phyloP scores from a whole-genome alignment of 305 asterid genomes.

The Plantago lanceolata region DNA sequence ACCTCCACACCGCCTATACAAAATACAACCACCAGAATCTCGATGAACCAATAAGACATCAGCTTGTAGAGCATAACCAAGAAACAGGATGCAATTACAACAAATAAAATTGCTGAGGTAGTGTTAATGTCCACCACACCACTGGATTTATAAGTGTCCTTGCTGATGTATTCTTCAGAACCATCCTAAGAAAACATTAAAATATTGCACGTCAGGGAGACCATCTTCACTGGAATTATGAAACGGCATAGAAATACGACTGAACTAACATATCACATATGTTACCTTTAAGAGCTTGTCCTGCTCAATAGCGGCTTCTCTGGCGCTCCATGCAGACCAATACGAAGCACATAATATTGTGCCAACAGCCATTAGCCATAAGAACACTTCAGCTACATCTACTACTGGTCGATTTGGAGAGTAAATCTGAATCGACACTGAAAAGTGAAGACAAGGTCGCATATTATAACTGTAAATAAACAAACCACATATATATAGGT shows the following conservation, averaged over 20 bases:
- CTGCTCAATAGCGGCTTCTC: slow-evolving; percentile 79
- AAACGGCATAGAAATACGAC: neutral
- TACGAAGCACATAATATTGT: slow-evolving; percentile 84
- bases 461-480: slow-evolving; percentile 13
- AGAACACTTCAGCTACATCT: slow-evolving; percentile 93
- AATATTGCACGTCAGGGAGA: slow-evolving; percentile 13
- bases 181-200: slow-evolving; percentile 52
- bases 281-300: slow-evolving; percentile 79
- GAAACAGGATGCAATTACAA: slow-evolving; percentile 86
- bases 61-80: slow-evolving; percentile 83
- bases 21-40: slow-evolving; percentile 86
- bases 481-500: neutral
- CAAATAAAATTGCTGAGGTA: slow-evolving; percentile 67
- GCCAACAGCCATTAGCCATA: slow-evolving; percentile 98
- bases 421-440: slow-evolving; percentile 87
- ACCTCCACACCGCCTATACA: slow-evolving; percentile 94
- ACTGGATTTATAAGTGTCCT: slow-evolving; percentile 31
- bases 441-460: slow-evolving; percentile 27
- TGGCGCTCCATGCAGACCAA: slow-evolving; percentile 98
- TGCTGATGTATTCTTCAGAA: slow-evolving; percentile 49
- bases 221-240: slow-evolving; percentile 14
- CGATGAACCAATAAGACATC: slow-evolving; percentile 84
- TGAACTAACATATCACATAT: neutral
- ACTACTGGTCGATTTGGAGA: slow-evolving; percentile 87
- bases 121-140: slow-evolving; percentile 73